Conservation (phyloP, 2,329 filamentous ascomycete species). For the Esteya vermicola region DNA sequence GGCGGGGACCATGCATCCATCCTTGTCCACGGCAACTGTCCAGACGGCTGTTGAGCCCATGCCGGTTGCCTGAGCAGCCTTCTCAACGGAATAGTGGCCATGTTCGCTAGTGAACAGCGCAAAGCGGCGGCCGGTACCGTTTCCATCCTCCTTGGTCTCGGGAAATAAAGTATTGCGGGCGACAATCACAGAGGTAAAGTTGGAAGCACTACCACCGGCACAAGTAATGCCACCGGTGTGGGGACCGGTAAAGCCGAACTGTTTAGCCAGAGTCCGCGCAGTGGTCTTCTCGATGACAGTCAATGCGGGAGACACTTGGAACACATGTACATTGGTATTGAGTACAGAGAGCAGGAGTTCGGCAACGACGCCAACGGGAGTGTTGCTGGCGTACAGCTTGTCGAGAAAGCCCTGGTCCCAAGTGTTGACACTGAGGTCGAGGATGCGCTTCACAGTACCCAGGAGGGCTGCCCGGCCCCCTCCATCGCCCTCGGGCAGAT, state of each 20-base stretch:
- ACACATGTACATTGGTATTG: slow-evolving; percentile 93
- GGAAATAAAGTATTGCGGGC: slow-evolving; percentile 80
- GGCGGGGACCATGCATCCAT: slow-evolving; percentile 56
- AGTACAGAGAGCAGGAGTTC: slow-evolving; percentile 74
- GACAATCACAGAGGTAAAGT: slow-evolving; percentile 71
- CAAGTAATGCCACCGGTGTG: slow-evolving; percentile 61
- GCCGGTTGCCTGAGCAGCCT: slow-evolving; percentile 82
- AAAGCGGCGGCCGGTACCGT: slow-evolving; percentile 44
- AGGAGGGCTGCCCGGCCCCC: slow-evolving; percentile 62
- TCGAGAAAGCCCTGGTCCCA: slow-evolving; percentile 96
- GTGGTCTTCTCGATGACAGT: slow-evolving; percentile 81
- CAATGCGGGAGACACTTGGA: slow-evolving; percentile 80
- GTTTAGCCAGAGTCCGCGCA: slow-evolving; percentile 52
- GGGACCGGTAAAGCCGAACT: slow-evolving; percentile 64
- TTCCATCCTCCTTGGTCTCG: slow-evolving; percentile 59
- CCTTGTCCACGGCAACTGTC: slow-evolving; percentile 56
- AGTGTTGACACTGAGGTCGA: slow-evolving; percentile 90
- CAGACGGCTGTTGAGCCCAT: slow-evolving; percentile 64
- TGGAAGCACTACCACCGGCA: slow-evolving; percentile 73
- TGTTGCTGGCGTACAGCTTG: slow-evolving; percentile 86
- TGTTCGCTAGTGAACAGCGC: slow-evolving; percentile 80
- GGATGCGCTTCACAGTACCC: slow-evolving; percentile 51
- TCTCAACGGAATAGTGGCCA: slow-evolving; percentile 89
- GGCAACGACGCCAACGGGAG: slow-evolving; percentile 69
- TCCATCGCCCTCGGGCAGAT: slow-evolving; percentile 40